Evolutionary conservation across 306 rosid genomes (phyloP).

Genomic region (Hylodesmum podocarpum): DNA sequence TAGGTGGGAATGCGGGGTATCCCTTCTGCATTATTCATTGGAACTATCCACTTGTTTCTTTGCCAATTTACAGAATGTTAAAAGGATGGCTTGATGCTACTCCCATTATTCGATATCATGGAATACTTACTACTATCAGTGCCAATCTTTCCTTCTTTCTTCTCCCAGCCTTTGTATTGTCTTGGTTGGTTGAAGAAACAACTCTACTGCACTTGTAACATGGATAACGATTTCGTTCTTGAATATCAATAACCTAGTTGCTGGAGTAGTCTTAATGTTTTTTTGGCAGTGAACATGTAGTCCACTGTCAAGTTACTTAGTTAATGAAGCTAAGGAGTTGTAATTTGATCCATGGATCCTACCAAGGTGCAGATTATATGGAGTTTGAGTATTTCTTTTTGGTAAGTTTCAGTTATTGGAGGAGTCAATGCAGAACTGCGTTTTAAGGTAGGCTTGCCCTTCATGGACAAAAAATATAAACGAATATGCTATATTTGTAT

Average conservation of each 20-base stretch:
- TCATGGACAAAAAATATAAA: slow-evolving; percentile 44
- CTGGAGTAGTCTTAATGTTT: slow-evolving; percentile 16
- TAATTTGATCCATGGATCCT: slow-evolving; percentile 28
- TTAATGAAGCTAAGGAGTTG: background rate
- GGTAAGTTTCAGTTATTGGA: slow-evolving; percentile 55
- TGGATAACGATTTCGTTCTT: background rate
- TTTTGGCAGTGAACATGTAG: background rate
- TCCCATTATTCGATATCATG: background rate
- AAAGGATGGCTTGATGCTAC: background rate
- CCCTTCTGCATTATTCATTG: background rate
- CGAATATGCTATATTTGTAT: slow-evolving; percentile 38
- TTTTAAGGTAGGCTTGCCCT: slow-evolving; percentile 75
- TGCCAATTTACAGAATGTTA: background rate
- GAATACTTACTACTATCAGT: background rate
- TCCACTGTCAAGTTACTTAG: slow-evolving; percentile 15
- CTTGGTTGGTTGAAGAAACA: slow-evolving; percentile 2
- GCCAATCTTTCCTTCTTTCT: background rate
- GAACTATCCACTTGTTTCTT: background rate
- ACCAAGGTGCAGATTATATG: slow-evolving; percentile 30
- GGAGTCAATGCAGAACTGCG: slow-evolving; percentile 43
- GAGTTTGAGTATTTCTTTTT: slow-evolving; percentile 29
- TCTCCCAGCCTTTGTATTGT: slow-evolving; percentile 13
- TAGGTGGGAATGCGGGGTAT: background rate
- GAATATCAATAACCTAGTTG: slow-evolving; percentile 17
- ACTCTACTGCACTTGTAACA: slow-evolving; percentile 6